Evolutionary conservation across 768 basidiomycete species (phyloP), one percentile per base, ranked within the genome.

Genomic region (Favolaschia claudopus): DNA sequence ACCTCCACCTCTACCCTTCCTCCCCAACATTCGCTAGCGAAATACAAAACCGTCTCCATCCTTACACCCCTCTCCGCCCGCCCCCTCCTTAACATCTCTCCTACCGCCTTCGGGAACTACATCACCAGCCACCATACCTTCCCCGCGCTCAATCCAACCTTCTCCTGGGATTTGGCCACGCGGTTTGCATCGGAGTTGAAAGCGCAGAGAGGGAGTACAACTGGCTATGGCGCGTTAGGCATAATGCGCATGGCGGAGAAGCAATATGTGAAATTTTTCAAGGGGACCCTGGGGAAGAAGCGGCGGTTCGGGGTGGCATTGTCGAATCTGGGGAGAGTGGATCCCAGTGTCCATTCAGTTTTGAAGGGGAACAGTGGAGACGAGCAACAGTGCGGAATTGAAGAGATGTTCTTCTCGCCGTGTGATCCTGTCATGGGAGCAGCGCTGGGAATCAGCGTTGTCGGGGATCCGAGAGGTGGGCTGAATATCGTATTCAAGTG

Each of bases 261-360:
- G 20, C 63, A 69, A 37, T 72, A 72, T 50, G 66, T 65, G 25
- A 57, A 47, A 5, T 78, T 58, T 60, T 69, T 72, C 45, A 56
- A 47, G 17, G 72, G 70, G 1, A 67, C 67, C 58, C 45, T 76
- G 19, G 75, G 74, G 20, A 70, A 66, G 65, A 77, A 77, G 60
- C 65, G 78, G 24, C 57, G 59, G 10, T 57, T 15, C 12, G 70
- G 70, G 24, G 34, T 79, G 15, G 71, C 72, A 55, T 50, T 79
- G 13, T 78, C 77, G 12, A 79, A 79, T 59, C 42, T 77, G 20
- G 77, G 77, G 17, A 58, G 55, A 6, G 74, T 75, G 40, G 56
- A 57, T 12, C n/a, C n/a, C n/a, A n/a, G n/a, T n/a, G n/a, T n/a
- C n/a, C n/a, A n/a, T n/a, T n/a, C n/a, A n/a, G n/a, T n/a, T n/a